Evolutionary conservation across 2,329 filamentous ascomycete species (phyloP).

Genomic region (Sporothrix sp.): DNA sequence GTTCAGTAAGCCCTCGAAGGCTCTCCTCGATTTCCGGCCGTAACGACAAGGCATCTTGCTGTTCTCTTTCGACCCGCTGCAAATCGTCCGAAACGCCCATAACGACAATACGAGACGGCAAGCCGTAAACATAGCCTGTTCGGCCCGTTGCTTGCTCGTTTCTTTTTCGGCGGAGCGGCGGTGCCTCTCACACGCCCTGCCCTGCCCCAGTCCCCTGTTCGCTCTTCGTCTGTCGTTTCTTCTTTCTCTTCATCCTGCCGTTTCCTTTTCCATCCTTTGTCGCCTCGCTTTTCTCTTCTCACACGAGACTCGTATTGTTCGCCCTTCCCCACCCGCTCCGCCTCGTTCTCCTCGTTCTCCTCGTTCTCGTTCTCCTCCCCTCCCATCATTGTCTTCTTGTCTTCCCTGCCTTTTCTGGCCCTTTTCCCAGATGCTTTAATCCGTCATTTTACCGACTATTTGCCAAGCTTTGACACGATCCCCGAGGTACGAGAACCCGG

Average conservation of each 20-base stretch:
- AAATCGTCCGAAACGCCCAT: background rate
- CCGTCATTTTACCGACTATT: too few relatives aligned
- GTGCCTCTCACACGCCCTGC: background rate
- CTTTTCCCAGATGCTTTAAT: too few relatives aligned
- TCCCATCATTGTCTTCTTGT: background rate
- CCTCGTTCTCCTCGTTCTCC: background rate
- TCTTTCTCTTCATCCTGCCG: background rate
- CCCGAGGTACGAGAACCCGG: too few relatives aligned
- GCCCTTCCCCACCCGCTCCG: background rate
- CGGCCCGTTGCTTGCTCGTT: background rate
- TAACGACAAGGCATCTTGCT: too few relatives aligned
- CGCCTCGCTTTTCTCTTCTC: background rate
- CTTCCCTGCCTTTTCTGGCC: too few relatives aligned
- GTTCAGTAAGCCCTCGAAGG: too few relatives aligned
- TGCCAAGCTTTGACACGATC: too few relatives aligned
- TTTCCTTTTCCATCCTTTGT: background rate
- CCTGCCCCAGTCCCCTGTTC: background rate
- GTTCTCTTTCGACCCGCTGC: too few relatives aligned
- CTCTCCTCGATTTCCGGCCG: too few relatives aligned
- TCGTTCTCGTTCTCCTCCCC: background rate
- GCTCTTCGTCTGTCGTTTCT: background rate
- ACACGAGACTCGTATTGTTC: background rate
- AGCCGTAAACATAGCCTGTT: conserved; percentile 1
- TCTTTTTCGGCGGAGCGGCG: background rate
- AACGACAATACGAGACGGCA: conserved; percentile 4